Evolutionary conservation across 2,329 filamentous ascomycete genomes (phyloP), one percentile per base, ranked within the genome.

Genomic region (Ceratocystis eucalypticola): DNA sequence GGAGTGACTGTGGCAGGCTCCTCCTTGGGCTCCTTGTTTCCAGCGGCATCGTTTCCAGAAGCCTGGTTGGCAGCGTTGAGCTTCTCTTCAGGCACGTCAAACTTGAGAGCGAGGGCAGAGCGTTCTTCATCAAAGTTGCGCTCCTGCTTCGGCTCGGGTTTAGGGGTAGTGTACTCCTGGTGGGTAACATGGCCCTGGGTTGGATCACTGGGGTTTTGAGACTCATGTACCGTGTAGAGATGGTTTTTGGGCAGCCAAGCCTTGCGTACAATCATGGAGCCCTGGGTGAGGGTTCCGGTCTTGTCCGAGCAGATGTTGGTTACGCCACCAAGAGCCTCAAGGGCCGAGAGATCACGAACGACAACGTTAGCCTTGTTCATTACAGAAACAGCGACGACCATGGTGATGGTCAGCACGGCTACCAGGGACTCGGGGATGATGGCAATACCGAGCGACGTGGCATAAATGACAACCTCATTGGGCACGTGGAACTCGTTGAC

Each of bases 271-370:
- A 88, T 84, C 86, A 88, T 88, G 70, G 84, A 85, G 45, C 86
- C 84, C 70, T 86, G 82, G 0, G 85, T 87, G 15, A 87, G 76
- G 0, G 87, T 89, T 15, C 87, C 87, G 0, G 86, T 89, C 75
- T 88, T 88, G 75, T 88, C 86, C 28, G 85, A 88, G 74, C 86
- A 89, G 71, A 89, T 87, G 71, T 88, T 85, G 66, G 85, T 88
- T 28, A 89, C 85, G 55, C 84, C 86, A 12, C 87, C 87, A 1
- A 89, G 79, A 12, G 86, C 85, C 71, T 89, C 87, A 0, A 89
- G 79, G 0, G 85, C 84, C 2, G 84, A 84, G 55, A 89, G 77
- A 71, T 88, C 85, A 69, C 84, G 80, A 33, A 87, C 82, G 65
- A 87, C 82, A 53, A 87, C 84, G 69, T 87, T 82, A 45, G 82